Evolutionary conservation across 129 eudicot species (phyloP), one percentile per base, ranked within the genome.

Genomic region (Arctium lappa): DNA sequence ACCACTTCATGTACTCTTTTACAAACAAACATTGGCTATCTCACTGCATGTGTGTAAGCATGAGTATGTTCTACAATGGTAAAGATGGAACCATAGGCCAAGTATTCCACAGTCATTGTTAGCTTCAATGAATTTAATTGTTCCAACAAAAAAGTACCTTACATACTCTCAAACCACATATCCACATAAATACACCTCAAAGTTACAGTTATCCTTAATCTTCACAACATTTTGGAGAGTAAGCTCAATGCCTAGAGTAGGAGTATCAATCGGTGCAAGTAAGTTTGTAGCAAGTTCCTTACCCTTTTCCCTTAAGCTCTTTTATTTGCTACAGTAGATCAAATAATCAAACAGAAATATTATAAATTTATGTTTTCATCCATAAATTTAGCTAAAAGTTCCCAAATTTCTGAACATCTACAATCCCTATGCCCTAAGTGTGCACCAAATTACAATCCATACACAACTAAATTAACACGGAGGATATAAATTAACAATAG

Each of bases 381-480:
- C 72, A 76, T 2, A 40, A 13, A 22, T 46, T 16, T 3, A 77
- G 46, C 75, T 40, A 27, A 62, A 72, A 12, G n/a, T 0, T 42
- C 39, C 38, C 4, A 1, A 78, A 32, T 27, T 62, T 38, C 39
- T 29, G 44, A 72, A 53, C 73, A 77, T 71, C n/a, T 60, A 78
- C 68, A 77, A 71, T 56, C 83, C 86, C 82, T 56, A 78, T 22
- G 38, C 76, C 73, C 81, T 80, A 85, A 76, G 18, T 4, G 4
- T 31, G 39, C 15, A 82, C 76, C 40, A 84, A 31, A 73, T 79
- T 63, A 18, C 62, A 2, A 79, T 38, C 37, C 76, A 63, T n/a
- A 74, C 73, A 65, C 75, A 60, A 75, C 29, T 32, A 40, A 34
- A 32, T 15, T 11, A 76, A n/a, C 69, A 75, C 50, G 2, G 18